Percentiles rank a stretch among this genome's conserved stretches.
Conservation (phyloP, 495 filamentous ascomycete species). For the Trichoderma asperelloides region DNA sequence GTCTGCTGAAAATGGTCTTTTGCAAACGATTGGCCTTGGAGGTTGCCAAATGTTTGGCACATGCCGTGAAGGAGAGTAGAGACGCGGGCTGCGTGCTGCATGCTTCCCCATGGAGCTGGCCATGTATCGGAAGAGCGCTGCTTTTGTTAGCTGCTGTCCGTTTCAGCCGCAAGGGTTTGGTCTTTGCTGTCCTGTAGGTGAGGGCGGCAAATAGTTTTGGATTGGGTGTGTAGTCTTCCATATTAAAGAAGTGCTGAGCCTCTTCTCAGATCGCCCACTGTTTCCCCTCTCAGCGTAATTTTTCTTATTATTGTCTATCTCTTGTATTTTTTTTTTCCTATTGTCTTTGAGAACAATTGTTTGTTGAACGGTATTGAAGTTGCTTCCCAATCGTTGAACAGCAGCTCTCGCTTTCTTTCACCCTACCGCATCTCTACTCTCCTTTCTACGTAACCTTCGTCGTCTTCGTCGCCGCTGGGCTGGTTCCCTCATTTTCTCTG, state of each 20-base stretch:
- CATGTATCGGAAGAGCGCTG: neutral
- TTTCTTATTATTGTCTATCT: neutral
- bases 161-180: neutral
- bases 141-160: neutral
- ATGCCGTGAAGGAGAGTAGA: neutral
- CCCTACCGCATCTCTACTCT: neutral
- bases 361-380: neutral
- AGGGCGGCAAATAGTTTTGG: neutral
- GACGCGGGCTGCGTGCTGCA: neutral
- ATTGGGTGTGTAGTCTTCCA: neutral
- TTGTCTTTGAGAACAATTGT: slow-evolving; percentile 7
- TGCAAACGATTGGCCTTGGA: neutral
- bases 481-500: slow-evolving; percentile 24
- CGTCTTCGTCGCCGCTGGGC: slow-evolving; percentile 21
- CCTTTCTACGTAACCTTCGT: slow-evolving; percentile 1
- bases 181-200: neutral
- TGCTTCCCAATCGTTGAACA: neutral
- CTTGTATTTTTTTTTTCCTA: slow-evolving; percentile 8
- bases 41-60: neutral
- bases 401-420: neutral
- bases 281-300: neutral
- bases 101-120: neutral
- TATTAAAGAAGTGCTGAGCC: slow-evolving; percentile 15
- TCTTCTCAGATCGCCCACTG: neutral
- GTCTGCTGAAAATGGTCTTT: neutral